Evolutionary conservation across 2,329 filamentous ascomycete species (phyloP), one percentile per base, ranked within the genome.

Genomic region (Stachybotrys echinatus): DNA sequence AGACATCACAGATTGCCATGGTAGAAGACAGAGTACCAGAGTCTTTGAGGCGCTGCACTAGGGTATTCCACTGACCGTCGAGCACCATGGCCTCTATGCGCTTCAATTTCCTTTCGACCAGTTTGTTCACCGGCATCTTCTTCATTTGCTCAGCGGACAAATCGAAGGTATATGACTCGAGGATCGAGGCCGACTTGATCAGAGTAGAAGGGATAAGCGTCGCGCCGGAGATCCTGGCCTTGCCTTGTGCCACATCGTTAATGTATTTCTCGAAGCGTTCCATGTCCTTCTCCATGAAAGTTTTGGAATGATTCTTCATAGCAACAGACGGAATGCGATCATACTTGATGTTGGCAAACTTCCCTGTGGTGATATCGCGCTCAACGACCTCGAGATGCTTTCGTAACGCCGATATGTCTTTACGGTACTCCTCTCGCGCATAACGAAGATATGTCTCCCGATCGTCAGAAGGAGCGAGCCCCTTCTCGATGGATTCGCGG

Each of bases 1-100:
- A 80, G 6, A 83, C 77, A 50, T 84, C 80, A 51, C 77, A 81
- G 10, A 84, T 70, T 1, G 80, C 79, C 31, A 84, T 79, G 50
- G 74, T 72, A 17, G 73, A 75, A 17, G 74, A 65, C 7, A 84
- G 64, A 0, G 67, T 73, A 3, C 80, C 80, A 3, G 73, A 77
- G 52, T 82, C 76, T 45, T 72, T 75, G 60, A 83, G 74, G 2
- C 80, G 74, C 60, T 80, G 68, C n/a, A 84, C 77, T 0, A 84
- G 66, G 0, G 74, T 66, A 8, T 76, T 76, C 81, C 80, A 84
- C 57, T 84, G 80, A 0, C 68, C 72, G 48, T 79, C 68, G 3
- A 71, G 34, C 3, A 75, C 67, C 48, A 73, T 70, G 23, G 47
- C 23, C 21, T 67, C 52, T 2, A 76, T 60, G 6, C 61, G 51